Evolutionary conservation across 2,329 filamentous ascomycete species (phyloP).

Genomic region (Sclerotinia borealis): DNA sequence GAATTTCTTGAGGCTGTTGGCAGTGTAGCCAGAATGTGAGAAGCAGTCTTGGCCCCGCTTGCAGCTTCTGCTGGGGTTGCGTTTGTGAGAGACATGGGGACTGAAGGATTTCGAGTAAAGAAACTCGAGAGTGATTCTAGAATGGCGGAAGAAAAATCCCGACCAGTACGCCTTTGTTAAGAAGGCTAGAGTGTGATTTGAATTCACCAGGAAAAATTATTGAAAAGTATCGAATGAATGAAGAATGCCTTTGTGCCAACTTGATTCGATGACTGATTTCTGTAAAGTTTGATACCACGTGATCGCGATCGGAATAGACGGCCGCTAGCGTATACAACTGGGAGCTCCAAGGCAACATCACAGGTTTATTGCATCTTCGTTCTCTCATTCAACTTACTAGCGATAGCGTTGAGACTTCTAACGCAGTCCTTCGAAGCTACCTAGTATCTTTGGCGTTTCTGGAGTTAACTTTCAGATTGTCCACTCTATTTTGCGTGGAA

Average conservation of each 20-base stretch:
- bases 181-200: not conserved
- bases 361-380: constrained; percentile 2
- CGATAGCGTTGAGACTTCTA: not conserved
- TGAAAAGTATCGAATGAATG: not conserved
- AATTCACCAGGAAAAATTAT: not conserved
- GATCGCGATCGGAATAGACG: not conserved
- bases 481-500: not conserved
- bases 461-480: not conserved
- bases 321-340: not conserved
- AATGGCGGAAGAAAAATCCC: not conserved
- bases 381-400: not conserved
- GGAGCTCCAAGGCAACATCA: constrained; percentile 9
- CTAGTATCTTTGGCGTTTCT: not conserved
- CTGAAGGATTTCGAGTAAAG: not conserved
- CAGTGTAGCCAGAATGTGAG: constrained; percentile 75
- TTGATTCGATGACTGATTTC: not conserved
- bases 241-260: not conserved
- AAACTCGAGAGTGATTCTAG: not conserved
- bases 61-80: constrained; percentile 74
- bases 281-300: not conserved
- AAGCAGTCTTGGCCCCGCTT: constrained; percentile 70
- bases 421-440: not conserved
- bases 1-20: constrained; percentile 71
- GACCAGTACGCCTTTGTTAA: too few species aligned
- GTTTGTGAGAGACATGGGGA: constrained; percentile 79